These are phyloP conservation scores for Monosporascus sp. DNA, from an alignment of 2,329 filamentous ascomycete genomes.

Conservation along the genomic window DNA sequence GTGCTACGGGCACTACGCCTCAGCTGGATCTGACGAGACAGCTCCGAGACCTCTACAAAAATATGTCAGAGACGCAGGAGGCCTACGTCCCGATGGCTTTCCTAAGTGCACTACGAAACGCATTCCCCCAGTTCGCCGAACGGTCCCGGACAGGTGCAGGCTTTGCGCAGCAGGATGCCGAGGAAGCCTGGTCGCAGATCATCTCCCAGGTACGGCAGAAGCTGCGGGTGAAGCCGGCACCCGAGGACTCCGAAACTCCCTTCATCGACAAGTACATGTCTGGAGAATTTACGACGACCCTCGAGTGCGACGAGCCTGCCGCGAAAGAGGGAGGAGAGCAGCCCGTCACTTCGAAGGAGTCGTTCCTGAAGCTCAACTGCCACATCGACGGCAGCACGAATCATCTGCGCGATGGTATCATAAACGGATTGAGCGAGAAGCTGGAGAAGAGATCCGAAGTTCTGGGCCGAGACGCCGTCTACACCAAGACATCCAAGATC, in stretches of 20 bases:
- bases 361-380: slow-evolving; percentile 90
- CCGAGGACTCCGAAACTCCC: slow-evolving; percentile 48
- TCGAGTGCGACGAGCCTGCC: slow-evolving; percentile 77
- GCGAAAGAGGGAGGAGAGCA: slow-evolving; percentile 72
- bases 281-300: slow-evolving; percentile 70
- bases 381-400: slow-evolving; percentile 87
- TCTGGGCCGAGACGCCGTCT: slow-evolving; percentile 72
- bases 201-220: slow-evolving; percentile 76
- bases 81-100: slow-evolving; percentile 82
- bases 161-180: slow-evolving; percentile 96
- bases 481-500: slow-evolving; percentile 89
- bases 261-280: slow-evolving; percentile 91
- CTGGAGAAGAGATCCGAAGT: slow-evolving; percentile 82
- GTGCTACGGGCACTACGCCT: slow-evolving; percentile 30
- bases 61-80: slow-evolving; percentile 84
- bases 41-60: slow-evolving; percentile 77
- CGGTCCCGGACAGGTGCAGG: slow-evolving; percentile 74
- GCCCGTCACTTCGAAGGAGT: slow-evolving; percentile 60
- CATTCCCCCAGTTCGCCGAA: slow-evolving; percentile 92
- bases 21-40: slow-evolving; percentile 69
- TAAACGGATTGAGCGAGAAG: slow-evolving; percentile 76
- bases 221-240: slow-evolving; percentile 57
- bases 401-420: slow-evolving; percentile 83
- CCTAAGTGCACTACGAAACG: slow-evolving; percentile 68
- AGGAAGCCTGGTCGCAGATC: slow-evolving; percentile 97